These are phyloP conservation scores for Ustilago nuda DNA, from an alignment of 1,284 basidiomycete species.

Conservation along the genomic window DNA sequence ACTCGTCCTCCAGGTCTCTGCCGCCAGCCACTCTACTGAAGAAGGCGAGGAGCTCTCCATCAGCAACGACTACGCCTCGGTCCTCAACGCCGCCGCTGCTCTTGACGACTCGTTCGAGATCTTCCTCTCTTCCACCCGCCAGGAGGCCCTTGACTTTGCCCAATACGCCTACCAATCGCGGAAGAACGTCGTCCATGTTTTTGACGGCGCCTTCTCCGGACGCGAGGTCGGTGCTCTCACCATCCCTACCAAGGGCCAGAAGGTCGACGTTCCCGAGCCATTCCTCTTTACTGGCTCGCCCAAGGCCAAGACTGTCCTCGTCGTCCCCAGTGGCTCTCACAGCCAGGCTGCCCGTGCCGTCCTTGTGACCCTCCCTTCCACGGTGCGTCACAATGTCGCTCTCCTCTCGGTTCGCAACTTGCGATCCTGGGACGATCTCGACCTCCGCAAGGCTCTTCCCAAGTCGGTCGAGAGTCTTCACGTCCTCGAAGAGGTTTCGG, in stretches of 20 bases:
- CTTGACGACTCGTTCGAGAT: constrained; percentile 62
- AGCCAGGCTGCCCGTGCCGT: constrained; percentile 60
- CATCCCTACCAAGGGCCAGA: constrained; percentile 58
- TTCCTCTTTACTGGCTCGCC: constrained; percentile 66
- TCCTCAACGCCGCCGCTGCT: constrained; percentile 61
- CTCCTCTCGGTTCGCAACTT: constrained; percentile 61
- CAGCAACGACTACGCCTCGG: constrained; percentile 66
- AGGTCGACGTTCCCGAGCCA: constrained; percentile 75
- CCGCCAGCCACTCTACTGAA: constrained; percentile 59
- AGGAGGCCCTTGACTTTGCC: constrained; percentile 65
- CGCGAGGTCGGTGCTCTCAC: constrained; percentile 59
- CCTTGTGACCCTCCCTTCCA: constrained; percentile 53
- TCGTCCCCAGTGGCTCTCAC: constrained; percentile 65
- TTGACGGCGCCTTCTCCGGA: constrained; percentile 66
- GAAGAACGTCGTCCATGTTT: constrained; percentile 65
- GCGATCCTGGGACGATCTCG: constrained; percentile 61
- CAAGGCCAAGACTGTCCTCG: constrained; percentile 58
- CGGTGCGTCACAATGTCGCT: constrained; percentile 55
- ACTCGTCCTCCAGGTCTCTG: constrained; percentile 67
- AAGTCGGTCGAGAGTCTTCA: constrained; percentile 58
- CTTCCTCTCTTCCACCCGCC: constrained; percentile 60
- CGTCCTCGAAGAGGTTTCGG: constrained; percentile 64
- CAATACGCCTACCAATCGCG: constrained; percentile 61
- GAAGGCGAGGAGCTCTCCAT: constrained; percentile 50
- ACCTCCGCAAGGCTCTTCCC: constrained; percentile 58